A percentile compares a stretch with the other conserved stretches of the same genome.
Conservation (phyloP, 352 stramenopile genomes). For the Globisporangium uncinulatum region DNA sequence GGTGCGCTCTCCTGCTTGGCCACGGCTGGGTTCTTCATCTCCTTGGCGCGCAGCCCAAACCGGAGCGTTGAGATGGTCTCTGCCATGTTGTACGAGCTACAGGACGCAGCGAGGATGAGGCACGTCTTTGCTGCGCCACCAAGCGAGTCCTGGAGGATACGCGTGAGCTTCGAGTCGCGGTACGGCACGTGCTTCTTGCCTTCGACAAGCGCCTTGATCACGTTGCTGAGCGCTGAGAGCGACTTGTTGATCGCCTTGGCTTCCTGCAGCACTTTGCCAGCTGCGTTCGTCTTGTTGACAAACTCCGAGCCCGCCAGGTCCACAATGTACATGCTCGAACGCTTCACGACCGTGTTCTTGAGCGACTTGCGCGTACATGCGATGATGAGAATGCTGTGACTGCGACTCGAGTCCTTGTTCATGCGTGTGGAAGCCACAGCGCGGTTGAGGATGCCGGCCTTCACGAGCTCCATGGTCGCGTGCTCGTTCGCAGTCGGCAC, state of each 20-base stretch:
- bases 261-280: constrained; percentile 73
- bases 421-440: constrained; percentile 79
- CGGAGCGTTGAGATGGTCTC: constrained; percentile 77
- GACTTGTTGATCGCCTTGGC: constrained; percentile 87
- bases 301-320: constrained; percentile 83
- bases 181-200: constrained; percentile 74
- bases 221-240: constrained; percentile 76
- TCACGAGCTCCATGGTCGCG: constrained; percentile 60
- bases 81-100: constrained; percentile 72
- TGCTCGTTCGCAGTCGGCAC: constrained; percentile 28
- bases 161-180: constrained; percentile 80
- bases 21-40: constrained; percentile 75
- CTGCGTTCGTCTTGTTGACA: constrained; percentile 80
- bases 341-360: constrained; percentile 22
- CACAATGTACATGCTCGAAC: constrained; percentile 76
- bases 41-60: constrained; percentile 68
- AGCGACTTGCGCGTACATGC: constrained; percentile 25
- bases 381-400: constrained; percentile 70
- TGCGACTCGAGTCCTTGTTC: constrained; percentile 88
- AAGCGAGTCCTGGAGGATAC: constrained; percentile 86
- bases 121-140: constrained; percentile 92
- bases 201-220: constrained; percentile 79
- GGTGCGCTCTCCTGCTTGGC: constrained; percentile 28
- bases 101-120: constrained; percentile 92
- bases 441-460: constrained; percentile 53